These are phyloP conservation scores for Bretschneidera sinensis DNA, from an alignment of 345 rosid genomes.

Conservation along the genomic window DNA sequence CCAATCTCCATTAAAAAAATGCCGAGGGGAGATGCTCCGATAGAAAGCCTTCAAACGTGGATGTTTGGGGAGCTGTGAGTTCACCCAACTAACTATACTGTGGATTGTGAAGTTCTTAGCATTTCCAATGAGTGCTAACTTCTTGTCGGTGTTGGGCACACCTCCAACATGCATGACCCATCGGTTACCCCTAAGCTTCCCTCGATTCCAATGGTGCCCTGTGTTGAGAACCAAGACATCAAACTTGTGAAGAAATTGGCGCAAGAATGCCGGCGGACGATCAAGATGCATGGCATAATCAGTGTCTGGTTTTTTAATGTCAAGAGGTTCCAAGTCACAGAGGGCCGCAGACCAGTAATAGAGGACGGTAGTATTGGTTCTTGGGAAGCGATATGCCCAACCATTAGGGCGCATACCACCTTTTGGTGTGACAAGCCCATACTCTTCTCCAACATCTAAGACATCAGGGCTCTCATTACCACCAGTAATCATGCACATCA, in stretches of 20 bases:
- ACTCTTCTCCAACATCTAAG: slow-evolving; percentile 55
- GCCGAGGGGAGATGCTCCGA: slow-evolving; percentile 75
- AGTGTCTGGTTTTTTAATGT: slow-evolving; percentile 38
- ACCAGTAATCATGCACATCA: slow-evolving; percentile 79
- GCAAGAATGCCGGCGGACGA: slow-evolving; percentile 70
- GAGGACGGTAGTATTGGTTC: slow-evolving; percentile 62
- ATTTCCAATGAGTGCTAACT: slow-evolving; percentile 48
- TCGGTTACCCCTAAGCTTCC: slow-evolving; percentile 56
- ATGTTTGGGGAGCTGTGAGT: slow-evolving; percentile 52
- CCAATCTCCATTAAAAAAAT: slow-evolving; percentile 83
- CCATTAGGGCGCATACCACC: slow-evolving; percentile 62
- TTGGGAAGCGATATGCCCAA: slow-evolving; percentile 71
- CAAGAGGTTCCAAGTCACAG: slow-evolving; percentile 58
- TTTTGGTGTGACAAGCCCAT: slow-evolving; percentile 43
- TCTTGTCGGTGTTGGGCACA: slow-evolving; percentile 43
- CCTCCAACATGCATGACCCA: slow-evolving; percentile 80
- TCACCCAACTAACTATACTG: slow-evolving; percentile 64
- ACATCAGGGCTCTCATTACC: slow-evolving; percentile 46
- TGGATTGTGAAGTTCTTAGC: slow-evolving; percentile 74
- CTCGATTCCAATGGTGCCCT: slow-evolving; percentile 83
- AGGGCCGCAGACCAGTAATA: slow-evolving; percentile 77
- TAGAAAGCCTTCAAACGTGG: slow-evolving; percentile 59
- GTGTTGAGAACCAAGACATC: slow-evolving; percentile 73
- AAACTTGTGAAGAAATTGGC: slow-evolving; percentile 44
- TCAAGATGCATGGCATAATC: slow-evolving; percentile 83